These are phyloP conservation scores for Mycena galopus DNA, from an alignment of 768 basidiomycete species.

Conservation along the genomic window DNA sequence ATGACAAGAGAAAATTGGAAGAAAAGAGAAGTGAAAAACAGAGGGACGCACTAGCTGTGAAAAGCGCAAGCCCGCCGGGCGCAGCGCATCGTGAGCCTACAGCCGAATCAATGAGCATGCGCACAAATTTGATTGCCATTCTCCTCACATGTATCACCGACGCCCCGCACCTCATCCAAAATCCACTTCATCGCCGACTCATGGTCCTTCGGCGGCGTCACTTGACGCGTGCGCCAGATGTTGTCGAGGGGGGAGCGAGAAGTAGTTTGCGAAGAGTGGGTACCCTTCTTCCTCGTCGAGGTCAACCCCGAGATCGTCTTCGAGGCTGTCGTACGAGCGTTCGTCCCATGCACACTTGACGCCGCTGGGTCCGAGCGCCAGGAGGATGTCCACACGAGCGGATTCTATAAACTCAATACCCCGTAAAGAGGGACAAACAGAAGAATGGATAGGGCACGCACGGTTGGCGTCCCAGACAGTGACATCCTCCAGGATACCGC, in stretches of 20 bases:
- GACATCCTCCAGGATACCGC: neutral
- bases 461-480: too few species aligned
- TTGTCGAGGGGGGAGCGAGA: neutral
- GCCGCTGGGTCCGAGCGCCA: neutral
- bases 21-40: neutral
- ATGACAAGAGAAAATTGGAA: too few species aligned
- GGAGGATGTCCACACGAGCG: too few species aligned
- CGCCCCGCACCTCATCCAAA: neutral
- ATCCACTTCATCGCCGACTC: neutral
- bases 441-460: too few species aligned
- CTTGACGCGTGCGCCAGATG: conserved; percentile 12
- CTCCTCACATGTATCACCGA: neutral
- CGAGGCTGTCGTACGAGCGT: neutral
- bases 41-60: conserved; percentile 18
- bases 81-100: conserved; percentile 28
- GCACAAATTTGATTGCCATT: neutral
- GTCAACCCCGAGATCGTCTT: neutral
- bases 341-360: neutral
- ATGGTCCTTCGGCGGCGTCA: conserved; percentile 20
- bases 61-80: conserved; percentile 19
- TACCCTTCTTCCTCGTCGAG: neutral
- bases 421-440: too few species aligned
- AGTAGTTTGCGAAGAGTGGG: neutral
- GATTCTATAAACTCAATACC: too few species aligned
- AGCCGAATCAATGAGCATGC: neutral